Conservation (phyloP, 257 asterid species). For the Solanum sparsipilum region DNA sequence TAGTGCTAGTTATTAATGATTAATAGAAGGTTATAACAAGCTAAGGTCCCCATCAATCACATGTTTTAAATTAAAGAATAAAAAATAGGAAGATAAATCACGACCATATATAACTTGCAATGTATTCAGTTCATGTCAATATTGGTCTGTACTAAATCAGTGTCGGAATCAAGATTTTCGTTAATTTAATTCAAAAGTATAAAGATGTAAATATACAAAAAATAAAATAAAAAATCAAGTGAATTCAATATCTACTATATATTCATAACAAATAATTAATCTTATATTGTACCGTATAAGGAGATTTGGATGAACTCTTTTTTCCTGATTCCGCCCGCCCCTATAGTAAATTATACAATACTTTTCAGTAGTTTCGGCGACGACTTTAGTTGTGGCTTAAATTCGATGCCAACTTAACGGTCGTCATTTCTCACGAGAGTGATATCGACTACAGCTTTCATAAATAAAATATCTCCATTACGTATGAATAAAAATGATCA, state of each 20-base stretch:
- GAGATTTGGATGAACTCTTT: background rate
- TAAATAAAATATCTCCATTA: background rate
- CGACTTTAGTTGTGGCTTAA: background rate
- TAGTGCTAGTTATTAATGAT: background rate
- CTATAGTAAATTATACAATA: background rate
- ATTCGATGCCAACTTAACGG: background rate
- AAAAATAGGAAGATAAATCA: background rate
- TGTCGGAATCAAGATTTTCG: fast-evolving
- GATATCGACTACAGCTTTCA: background rate
- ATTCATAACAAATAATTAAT: background rate
- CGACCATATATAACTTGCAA: background rate
- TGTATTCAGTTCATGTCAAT: background rate
- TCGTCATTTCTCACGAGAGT: background rate
- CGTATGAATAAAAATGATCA: background rate
- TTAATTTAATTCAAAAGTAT: background rate
- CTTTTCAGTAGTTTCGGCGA: no score
- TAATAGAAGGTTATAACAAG: background rate
- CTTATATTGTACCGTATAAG: background rate
- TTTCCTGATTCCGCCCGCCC: no score
- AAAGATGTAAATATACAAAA: background rate
- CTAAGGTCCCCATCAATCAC: background rate
- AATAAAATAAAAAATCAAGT: background rate
- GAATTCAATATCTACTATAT: background rate
- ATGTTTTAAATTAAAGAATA: background rate
- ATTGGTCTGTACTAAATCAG: fast-evolving